phyloP scores from a whole-genome alignment of 2,329 filamentous ascomycete species.

The Cytospora leucostoma region DNA sequence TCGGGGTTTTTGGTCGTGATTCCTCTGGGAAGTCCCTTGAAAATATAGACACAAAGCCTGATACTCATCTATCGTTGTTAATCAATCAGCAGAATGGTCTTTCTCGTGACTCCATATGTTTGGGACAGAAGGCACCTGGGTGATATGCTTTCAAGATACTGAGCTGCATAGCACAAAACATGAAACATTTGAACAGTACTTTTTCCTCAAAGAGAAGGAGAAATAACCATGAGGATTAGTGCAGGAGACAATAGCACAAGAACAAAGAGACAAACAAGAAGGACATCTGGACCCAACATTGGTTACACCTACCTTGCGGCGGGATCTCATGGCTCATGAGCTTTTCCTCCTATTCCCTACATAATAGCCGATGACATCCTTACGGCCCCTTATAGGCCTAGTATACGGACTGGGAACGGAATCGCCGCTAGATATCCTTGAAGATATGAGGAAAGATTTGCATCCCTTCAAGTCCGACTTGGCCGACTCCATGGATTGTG shows the following conservation, averaged over 20 bases:
- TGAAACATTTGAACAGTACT: constrained; percentile 5
- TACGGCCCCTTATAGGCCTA: not conserved
- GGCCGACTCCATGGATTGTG: not conserved
- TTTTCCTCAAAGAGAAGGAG: not conserved
- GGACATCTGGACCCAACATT: not conserved
- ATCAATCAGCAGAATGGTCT: constrained; percentile 1
- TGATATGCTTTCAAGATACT: constrained; percentile 5
- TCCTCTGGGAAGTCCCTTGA: not conserved
- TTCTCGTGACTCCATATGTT: not conserved
- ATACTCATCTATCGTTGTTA: not conserved
- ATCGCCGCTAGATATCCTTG: not conserved
- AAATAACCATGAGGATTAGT: constrained; percentile 3
- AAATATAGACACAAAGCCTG: not conserved
- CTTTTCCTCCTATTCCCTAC: not conserved
- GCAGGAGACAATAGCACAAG: not conserved
- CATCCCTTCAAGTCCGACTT: constrained; percentile 4
- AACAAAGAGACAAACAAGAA: constrained; percentile 5
- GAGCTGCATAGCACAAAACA: constrained; percentile 4
- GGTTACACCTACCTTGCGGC: constrained; percentile 1
- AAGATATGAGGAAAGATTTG: not conserved
- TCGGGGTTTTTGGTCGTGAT: not conserved
- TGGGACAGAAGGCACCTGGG: not conserved
- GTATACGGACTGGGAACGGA: not conserved
- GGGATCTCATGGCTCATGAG: not conserved
- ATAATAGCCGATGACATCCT: not conserved